Percentiles rank a stretch among this genome's conserved stretches.
These are phyloP conservation scores for Dissophora globulifera DNA, from an alignment of 192 early-diverging fungal genomes.

Conservation along the genomic window DNA sequence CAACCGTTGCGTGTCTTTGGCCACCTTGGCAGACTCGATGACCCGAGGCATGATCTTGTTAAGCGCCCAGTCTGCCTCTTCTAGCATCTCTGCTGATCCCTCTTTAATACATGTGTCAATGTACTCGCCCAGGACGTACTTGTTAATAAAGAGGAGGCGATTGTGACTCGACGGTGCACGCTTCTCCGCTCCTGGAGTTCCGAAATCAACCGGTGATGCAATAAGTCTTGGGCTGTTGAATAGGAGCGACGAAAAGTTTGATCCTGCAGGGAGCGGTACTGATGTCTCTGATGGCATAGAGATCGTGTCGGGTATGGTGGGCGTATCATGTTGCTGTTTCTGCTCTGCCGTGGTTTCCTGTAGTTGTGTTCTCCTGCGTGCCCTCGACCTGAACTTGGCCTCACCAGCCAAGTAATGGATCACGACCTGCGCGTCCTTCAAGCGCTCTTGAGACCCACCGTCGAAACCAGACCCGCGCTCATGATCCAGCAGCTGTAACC, in stretches of 20 bases:
- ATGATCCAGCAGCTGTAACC: conserved; percentile 16
- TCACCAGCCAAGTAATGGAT: conserved; percentile 35
- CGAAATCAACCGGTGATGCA: not conserved
- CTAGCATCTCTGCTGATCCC: conserved; percentile 29
- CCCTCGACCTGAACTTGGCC: not conserved
- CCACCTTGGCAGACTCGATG: conserved; percentile 19
- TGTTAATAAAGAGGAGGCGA: conserved; percentile 29
- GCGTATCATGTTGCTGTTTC: not conserved
- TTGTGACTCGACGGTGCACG: not conserved
- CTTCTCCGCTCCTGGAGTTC: not conserved
- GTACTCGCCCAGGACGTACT: conserved; percentile 50
- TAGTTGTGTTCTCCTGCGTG: not conserved
- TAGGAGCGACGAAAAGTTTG: not conserved
- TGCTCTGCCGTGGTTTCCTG: not conserved
- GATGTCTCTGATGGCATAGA: not conserved
- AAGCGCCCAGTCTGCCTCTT: conserved; percentile 42
- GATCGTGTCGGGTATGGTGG: conserved; percentile 6
- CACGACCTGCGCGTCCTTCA: conserved; percentile 28
- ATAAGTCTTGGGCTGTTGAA: not conserved
- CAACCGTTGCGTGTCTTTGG: conserved; percentile 31
- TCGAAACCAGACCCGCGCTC: conserved; percentile 36
- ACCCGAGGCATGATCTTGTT: conserved; percentile 33
- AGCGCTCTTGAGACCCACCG: conserved; percentile 15
- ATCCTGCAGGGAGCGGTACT: not conserved
- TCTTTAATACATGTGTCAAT: conserved; percentile 43